Evolutionary conservation across 148 eudicot genomes (phyloP).

Genomic region (Rhododendron ovatum): DNA sequence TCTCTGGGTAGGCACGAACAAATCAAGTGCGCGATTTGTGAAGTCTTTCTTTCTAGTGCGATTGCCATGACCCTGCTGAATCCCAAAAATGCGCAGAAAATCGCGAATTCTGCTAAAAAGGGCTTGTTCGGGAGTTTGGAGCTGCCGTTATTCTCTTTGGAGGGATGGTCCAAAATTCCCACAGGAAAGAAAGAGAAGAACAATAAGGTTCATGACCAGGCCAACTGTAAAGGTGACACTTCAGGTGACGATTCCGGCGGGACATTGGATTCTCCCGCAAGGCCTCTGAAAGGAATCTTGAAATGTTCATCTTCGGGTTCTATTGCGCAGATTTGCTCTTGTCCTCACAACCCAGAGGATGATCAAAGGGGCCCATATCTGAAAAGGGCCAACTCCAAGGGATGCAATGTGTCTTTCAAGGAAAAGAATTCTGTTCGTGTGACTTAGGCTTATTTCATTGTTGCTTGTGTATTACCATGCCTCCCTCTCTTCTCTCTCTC

Average conservation of each 20-base stretch:
- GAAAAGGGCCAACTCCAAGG: constrained; percentile 14
- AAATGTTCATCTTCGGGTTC: constrained; percentile 24
- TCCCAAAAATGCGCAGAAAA: constrained; percentile 1
- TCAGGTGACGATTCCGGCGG: background rate
- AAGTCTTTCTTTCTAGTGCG: constrained; percentile 29
- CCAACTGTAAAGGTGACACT: background rate
- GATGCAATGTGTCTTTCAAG: constrained; percentile 11
- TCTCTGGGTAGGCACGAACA: constrained; percentile 28
- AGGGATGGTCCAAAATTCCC: constrained; percentile 26
- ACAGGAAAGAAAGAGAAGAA: background rate
- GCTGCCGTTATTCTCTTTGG: constrained; percentile 11
- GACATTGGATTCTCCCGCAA: constrained; percentile 8
- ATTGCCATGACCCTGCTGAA: constrained; percentile 23
- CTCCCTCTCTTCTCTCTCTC: background rate
- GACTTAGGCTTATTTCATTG: background rate
- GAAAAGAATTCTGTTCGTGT: background rate
- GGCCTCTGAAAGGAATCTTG: constrained; percentile 39
- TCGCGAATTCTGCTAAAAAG: constrained; percentile 6
- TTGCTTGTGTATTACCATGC: background rate
- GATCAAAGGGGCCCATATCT: background rate
- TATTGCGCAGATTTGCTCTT: background rate
- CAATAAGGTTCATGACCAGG: background rate
- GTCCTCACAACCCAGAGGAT: constrained; percentile 18
- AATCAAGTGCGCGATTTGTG: constrained; percentile 34
- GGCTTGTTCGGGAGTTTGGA: constrained; percentile 22